Evolutionary conservation across 331 rosid species (phyloP).

Genomic region (Phaseolus coccineus): DNA sequence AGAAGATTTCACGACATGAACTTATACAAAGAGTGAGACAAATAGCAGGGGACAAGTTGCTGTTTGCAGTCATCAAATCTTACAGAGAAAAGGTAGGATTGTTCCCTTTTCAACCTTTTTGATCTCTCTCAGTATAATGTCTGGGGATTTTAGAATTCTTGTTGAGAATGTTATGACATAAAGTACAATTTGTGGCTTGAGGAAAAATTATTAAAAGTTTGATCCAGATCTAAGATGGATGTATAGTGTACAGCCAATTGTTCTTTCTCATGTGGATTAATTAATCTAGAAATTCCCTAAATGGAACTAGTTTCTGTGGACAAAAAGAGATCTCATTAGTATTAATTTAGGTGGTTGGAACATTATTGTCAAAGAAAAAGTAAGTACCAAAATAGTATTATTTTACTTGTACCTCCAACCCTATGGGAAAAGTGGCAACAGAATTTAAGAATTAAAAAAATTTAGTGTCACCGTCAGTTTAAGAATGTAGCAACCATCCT

Average conservation of each 20-base stretch:
- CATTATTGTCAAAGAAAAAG: not conserved
- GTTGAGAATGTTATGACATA: not conserved
- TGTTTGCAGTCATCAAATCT: constrained; percentile 66
- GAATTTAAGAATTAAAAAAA: not conserved
- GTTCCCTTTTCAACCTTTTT: not conserved
- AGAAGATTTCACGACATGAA: constrained; percentile 68
- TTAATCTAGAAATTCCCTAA: not conserved
- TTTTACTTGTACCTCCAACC: not conserved
- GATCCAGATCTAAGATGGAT: not conserved
- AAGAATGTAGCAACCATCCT: not conserved
- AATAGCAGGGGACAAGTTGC: constrained; percentile 78
- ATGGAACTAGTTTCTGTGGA: not conserved
- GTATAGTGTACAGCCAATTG: not conserved
- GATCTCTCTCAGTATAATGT: not conserved
- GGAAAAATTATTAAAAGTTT: not conserved
- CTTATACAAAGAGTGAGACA: constrained; percentile 66
- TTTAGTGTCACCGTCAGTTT: not conserved
- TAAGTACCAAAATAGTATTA: not conserved
- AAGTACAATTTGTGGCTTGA: not conserved
- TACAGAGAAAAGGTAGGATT: constrained; percentile 66
- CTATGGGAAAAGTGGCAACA: not conserved
- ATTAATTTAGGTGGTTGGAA: not conserved
- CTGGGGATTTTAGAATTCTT: not conserved
- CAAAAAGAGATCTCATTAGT: not conserved
- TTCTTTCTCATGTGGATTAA: not conserved